These are phyloP conservation scores for Starmerella stellata DNA, from an alignment of 805 yeast species.

Conservation along the genomic window DNA sequence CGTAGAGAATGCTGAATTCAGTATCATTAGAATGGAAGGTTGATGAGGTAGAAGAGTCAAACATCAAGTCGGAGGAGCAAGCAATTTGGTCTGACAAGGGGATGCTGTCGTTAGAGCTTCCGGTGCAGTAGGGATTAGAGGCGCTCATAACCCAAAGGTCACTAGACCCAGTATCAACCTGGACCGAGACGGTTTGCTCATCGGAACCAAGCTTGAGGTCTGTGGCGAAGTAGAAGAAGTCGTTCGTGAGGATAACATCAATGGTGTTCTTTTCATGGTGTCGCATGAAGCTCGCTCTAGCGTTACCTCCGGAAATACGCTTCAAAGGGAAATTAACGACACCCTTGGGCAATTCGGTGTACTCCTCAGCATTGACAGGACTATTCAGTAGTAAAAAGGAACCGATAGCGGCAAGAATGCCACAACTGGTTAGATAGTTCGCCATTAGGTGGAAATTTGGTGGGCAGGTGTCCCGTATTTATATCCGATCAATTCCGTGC, in stretches of 20 bases:
- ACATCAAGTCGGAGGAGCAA: slow-evolving; percentile 17
- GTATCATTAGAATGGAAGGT: slow-evolving; percentile 11
- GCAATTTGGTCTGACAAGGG: slow-evolving; percentile 6
- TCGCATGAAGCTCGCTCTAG: background rate
- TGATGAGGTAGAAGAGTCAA: slow-evolving; percentile 16
- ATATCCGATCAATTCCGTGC: too few relatives aligned
- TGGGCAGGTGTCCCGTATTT: too few relatives aligned
- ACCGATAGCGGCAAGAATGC: too few relatives aligned
- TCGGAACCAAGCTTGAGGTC: slow-evolving; percentile 37
- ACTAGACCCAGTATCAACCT: slow-evolving; percentile 61
- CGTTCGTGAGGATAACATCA: slow-evolving; percentile 15
- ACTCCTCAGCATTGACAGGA: background rate
- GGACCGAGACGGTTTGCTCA: slow-evolving; percentile 32
- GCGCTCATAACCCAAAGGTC: slow-evolving; percentile 48
- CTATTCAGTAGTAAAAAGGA: too few relatives aligned
- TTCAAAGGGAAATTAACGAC: slow-evolving; percentile 10
- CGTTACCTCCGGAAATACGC: slow-evolving; percentile 1
- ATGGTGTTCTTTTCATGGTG: slow-evolving; percentile 14
- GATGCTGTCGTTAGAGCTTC: background rate
- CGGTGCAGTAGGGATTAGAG: slow-evolving; percentile 29
- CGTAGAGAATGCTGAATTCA: slow-evolving; percentile 20
- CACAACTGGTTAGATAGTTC: too few relatives aligned
- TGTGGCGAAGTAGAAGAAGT: slow-evolving; percentile 19
- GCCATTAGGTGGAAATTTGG: too few relatives aligned
- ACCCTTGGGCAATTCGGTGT: slow-evolving; percentile 8